Evolutionary conservation across 2,329 filamentous ascomycete genomes (phyloP), one percentile per base, ranked within the genome.

Genomic region (Zalaria sp.): DNA sequence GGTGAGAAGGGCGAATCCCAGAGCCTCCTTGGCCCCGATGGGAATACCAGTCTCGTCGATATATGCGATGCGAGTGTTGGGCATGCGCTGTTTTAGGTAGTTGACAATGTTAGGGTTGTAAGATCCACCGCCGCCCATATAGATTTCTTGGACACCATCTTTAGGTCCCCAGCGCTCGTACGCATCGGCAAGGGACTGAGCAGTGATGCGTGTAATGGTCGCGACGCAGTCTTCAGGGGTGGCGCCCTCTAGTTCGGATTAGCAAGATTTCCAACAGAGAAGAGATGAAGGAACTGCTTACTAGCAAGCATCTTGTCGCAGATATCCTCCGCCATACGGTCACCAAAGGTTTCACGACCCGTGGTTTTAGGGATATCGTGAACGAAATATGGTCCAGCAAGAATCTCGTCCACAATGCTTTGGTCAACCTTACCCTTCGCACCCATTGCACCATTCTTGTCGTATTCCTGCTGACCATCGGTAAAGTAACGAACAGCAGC

Each of bases 51-150:
- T 42, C 18, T 35, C 44, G 37, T 49, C 44, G 26, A 50, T 41
- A 10, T 42, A 37, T 8, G 39, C 46, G 39, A 47, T 35, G 18
- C 18, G 18, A 18, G 18, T 18, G 18, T 18, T 18, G 18, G 18
- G 18, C 18, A 18, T 18, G 18, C 43, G 38, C 25, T 46, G 11
- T 18, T 40, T 34, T 5, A 53, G 49, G 37, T 52, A 52, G 39
- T 48, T 44, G 44, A 52, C 49, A 46, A 55, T 55, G 44, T 52
- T 55, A 3, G 49, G 52, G 45, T 55, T 54, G 39, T 50, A 50
- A 8, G 53, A 47, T 5, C 53, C 53, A 32, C 51, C 53, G 11
- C 53, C 52, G 39, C 52, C 46, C 34, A 55, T 50, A 42, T 49
- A 55, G 26, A 55, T 51, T 45, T 54, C 53, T 29, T 49, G 46